A percentile compares a stretch with the other conserved stretches of the same genome.
Conservation (phyloP, 176 grass and related monocot species). For the Raddia guianensis region DNA sequence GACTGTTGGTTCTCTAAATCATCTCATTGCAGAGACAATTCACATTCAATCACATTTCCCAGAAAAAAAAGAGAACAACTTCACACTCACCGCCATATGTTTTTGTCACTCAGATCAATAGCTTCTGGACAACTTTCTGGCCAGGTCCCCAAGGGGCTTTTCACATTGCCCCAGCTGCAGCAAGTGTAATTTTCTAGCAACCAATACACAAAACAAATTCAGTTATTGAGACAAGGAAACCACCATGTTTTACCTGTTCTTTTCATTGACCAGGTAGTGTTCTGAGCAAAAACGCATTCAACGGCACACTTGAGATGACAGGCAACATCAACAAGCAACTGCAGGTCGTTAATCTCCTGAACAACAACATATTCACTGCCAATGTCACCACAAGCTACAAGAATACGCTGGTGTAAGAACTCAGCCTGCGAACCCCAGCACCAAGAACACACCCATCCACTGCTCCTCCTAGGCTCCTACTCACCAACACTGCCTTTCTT, state of each 20-base stretch:
- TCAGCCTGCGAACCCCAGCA: not conserved
- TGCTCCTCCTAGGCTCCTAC: not conserved
- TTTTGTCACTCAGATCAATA: constrained; percentile 54
- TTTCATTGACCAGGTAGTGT: constrained; percentile 43
- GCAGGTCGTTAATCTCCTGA: constrained; percentile 48
- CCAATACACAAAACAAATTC: not conserved
- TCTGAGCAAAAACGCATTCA: constrained; percentile 50
- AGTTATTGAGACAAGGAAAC: not conserved
- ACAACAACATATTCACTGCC: constrained; percentile 40
- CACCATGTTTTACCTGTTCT: constrained; percentile 18
- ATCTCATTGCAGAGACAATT: not conserved
- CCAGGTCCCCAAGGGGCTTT: constrained; percentile 50
- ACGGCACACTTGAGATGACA: constrained; percentile 58
- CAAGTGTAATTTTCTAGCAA: constrained; percentile 75
- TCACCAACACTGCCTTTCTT: not conserved
- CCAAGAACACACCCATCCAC: not conserved
- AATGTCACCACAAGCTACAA: constrained; percentile 49
- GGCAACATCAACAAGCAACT: constrained; percentile 49
- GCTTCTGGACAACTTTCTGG: constrained; percentile 52
- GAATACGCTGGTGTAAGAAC: constrained; percentile 45
- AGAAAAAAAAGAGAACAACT: not conserved
- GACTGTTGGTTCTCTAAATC: constrained; percentile 6
- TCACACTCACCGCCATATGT: constrained; percentile 5
- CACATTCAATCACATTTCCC: not conserved
- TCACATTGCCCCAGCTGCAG: constrained; percentile 61